These are phyloP conservation scores for Epichloe sibirici DNA, from an alignment of 2,329 filamentous ascomycete genomes.

Conservation along the genomic window DNA sequence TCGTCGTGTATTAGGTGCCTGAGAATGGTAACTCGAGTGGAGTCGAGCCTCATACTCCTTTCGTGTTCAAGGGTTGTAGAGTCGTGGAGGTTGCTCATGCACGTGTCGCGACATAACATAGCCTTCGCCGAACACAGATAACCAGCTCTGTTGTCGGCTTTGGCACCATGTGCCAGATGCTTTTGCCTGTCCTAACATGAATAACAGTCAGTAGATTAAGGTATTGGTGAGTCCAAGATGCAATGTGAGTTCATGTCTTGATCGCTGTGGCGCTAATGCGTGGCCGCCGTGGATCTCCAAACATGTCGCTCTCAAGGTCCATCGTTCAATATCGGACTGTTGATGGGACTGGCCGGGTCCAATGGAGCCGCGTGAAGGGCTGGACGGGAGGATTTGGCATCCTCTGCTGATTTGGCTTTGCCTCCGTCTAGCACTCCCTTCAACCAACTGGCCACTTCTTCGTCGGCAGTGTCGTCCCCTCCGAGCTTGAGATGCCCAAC, in stretches of 20 bases:
- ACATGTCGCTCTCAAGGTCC: background rate
- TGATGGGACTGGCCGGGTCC: conserved; percentile 51
- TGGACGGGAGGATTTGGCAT: conserved; percentile 49
- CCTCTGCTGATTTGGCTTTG: conserved; percentile 37
- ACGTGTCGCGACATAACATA: background rate
- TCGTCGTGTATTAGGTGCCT: too few species aligned
- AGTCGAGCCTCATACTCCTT: too few species aligned
- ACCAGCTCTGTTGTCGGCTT: conserved; percentile 3
- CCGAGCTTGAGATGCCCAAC: conserved; percentile 32
- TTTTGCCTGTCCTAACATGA: background rate
- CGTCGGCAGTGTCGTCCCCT: conserved; percentile 42
- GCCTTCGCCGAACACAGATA: background rate
- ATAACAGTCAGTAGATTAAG: background rate
- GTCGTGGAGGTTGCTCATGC: too few species aligned
- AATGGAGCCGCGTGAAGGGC: conserved; percentile 80
- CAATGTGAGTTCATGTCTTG: background rate
- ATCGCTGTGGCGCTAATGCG: background rate
- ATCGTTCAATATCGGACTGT: conserved; percentile 22
- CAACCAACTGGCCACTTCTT: conserved; percentile 83
- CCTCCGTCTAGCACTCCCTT: conserved; percentile 48
- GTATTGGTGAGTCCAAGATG: background rate
- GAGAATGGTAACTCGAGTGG: too few species aligned
- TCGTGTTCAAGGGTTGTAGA: too few species aligned
- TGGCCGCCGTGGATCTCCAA: too few species aligned
- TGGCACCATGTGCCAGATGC: background rate